Evolutionary conservation across 805 yeast species (phyloP).

Genomic region (Metschnikowia similis): DNA sequence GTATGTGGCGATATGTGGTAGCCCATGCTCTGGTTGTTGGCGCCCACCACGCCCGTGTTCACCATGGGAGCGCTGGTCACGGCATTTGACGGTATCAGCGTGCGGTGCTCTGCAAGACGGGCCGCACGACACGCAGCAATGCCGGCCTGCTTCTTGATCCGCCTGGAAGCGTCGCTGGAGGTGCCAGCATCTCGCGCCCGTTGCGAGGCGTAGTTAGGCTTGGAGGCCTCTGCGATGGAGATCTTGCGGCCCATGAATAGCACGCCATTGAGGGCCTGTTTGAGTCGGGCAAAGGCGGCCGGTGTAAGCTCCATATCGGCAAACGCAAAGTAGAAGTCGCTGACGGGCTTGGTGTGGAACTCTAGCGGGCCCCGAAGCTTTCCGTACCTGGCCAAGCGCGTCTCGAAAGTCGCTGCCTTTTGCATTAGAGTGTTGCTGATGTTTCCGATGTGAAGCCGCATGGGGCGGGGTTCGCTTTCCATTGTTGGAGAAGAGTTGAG

Average conservation of each 20-base stretch:
- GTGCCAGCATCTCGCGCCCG: slow-evolving; percentile 46
- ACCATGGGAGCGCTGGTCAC: slow-evolving; percentile 16
- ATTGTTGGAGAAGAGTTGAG: background rate
- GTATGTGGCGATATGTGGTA: slow-evolving; percentile 35
- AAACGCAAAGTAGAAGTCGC: slow-evolving; percentile 60
- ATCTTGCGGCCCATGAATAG: slow-evolving; percentile 71
- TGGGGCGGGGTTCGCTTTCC: background rate
- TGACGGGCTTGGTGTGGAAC: slow-evolving; percentile 50
- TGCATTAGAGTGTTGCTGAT: slow-evolving; percentile 52
- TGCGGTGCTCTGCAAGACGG: slow-evolving; percentile 43
- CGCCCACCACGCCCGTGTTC: slow-evolving; percentile 13
- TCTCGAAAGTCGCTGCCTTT: slow-evolving; percentile 42
- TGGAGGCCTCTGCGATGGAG: slow-evolving; percentile 58
- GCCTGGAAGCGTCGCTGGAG: slow-evolving; percentile 23
- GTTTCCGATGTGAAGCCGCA: slow-evolving; percentile 59
- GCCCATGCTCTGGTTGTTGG: slow-evolving; percentile 21
- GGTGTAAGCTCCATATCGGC: slow-evolving; percentile 53
- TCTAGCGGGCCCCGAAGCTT: slow-evolving; percentile 43
- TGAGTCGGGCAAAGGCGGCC: slow-evolving; percentile 45
- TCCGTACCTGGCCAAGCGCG: slow-evolving; percentile 65
- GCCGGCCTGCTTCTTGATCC: slow-evolving; percentile 25
- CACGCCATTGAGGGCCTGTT: slow-evolving; percentile 61
- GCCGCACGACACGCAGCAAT: slow-evolving; percentile 30
- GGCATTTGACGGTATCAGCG: slow-evolving; percentile 20
- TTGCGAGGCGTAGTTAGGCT: slow-evolving; percentile 38